These are phyloP conservation scores for Fusarium kyushuense DNA, from an alignment of 2,329 filamentous ascomycete genomes.

Conservation along the genomic window DNA sequence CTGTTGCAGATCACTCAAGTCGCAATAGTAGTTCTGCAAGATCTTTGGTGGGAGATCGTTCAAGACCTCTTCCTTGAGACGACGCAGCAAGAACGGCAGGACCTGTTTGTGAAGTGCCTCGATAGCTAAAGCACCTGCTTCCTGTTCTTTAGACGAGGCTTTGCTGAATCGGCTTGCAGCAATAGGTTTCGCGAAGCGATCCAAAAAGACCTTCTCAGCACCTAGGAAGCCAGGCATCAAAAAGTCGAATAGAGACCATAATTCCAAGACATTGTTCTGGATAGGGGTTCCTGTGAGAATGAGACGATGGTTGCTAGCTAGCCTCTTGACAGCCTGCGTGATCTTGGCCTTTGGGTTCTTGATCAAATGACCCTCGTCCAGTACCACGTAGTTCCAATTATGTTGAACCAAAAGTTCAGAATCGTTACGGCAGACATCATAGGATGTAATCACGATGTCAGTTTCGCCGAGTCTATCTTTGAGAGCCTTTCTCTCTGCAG, in stretches of 20 bases:
- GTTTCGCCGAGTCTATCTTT: constrained; percentile 77
- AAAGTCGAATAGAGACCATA: constrained; percentile 99
- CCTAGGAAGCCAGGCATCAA: constrained; percentile 98
- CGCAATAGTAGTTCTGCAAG: constrained; percentile 98
- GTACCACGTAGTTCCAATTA: constrained; percentile 96
- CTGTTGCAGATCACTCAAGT: constrained; percentile 93
- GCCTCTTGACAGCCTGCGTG: constrained; percentile 88
- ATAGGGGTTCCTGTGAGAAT: constrained; percentile 98
- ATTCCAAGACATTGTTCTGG: constrained; percentile 95
- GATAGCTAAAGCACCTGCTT: constrained; percentile 94
- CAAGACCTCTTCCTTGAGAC: constrained; percentile 96
- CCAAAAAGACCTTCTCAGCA: constrained; percentile 93
- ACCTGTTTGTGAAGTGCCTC: constrained; percentile 99
- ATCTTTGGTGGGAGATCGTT: constrained; percentile 98
- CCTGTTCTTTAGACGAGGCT: constrained; percentile 97
- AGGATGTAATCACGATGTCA: constrained; percentile 96
- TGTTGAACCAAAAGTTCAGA: constrained; percentile 84
- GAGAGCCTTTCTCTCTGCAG: constrained; percentile 80
- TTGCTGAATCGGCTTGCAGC: constrained; percentile 95
- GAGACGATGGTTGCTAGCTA: constrained; percentile 91
- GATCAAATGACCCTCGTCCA: constrained; percentile 97
- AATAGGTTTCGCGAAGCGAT: constrained; percentile 94
- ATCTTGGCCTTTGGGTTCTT: constrained; percentile 99
- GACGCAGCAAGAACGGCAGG: constrained; percentile 92
- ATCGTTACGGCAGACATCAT: constrained; percentile 97